Conservation (phyloP, 179 eudicot genomes). For the Spinacia oleracea region DNA sequence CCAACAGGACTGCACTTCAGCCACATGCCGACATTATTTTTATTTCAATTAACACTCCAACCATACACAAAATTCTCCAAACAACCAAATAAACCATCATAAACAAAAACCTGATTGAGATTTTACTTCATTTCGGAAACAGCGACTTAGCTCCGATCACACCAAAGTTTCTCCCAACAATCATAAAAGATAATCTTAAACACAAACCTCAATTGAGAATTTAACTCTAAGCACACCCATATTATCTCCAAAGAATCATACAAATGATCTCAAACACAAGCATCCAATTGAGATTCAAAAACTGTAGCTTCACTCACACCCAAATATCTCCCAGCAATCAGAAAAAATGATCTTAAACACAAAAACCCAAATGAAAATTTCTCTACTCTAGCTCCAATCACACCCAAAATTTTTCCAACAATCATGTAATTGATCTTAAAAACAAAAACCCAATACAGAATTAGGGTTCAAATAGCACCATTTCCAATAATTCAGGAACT, state of each 20-base stretch:
- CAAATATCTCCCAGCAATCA: not conserved
- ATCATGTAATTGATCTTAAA: constrained; percentile 4
- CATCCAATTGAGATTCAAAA: not conserved
- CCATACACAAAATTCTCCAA: not conserved
- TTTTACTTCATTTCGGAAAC: constrained; percentile 2
- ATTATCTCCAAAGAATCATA: not conserved
- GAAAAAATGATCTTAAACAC: not conserved
- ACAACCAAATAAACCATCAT: not conserved
- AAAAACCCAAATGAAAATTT: constrained; percentile 1
- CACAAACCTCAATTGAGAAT: constrained; percentile 22
- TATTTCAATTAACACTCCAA: not conserved
- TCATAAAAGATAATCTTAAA: not conserved
- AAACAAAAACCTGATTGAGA: constrained; percentile 1
- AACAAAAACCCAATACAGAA: constrained; percentile 17
- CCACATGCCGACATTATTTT: not conserved
- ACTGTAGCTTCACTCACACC: not conserved
- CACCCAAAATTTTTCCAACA: constrained; percentile 7
- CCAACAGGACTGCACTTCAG: not conserved
- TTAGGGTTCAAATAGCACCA: constrained; percentile 2
- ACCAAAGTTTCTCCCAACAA: not conserved
- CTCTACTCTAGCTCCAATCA: not conserved
- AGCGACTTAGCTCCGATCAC: not conserved
- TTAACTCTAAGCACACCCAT: not conserved
- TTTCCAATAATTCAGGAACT: not conserved
- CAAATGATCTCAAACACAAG: not conserved